Evolutionary conservation across 2,329 filamentous ascomycete genomes (phyloP), one percentile per base, ranked within the genome.

Genomic region (Chrysoporthe cubensis): DNA sequence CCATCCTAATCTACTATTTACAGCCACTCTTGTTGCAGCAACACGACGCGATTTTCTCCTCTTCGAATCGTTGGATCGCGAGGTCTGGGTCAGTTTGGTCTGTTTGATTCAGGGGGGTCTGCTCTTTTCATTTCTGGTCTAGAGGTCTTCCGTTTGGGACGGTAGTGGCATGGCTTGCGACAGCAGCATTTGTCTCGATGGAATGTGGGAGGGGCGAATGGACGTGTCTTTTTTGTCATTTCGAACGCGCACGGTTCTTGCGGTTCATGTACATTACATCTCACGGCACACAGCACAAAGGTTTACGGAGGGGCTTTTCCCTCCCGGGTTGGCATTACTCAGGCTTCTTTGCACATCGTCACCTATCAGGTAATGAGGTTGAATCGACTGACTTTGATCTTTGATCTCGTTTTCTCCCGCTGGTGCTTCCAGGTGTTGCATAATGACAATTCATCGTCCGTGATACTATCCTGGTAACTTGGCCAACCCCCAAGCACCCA

Each of bases 241-340:
- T 14, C 18, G 54, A 57, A 57, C 34, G 18, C 34, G 61, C 34
- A 37, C 9, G 26, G 26, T 54, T 63, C n/a, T 32, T 42, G 61
- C 61, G 34, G 40, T 61, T 57, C 32, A 40, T 57, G 54, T 57
- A 57, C 54, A 57, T 40, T 13, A n/a, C 3, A 34, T 21, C 48
- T 34, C n/a, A 57, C 16, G 54, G 54, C 54, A 61, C 59, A 48
- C 37, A 40, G 37, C 37, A 40, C 37, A 61, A 18, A 18, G 40
- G 18, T 6, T 32, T 44, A 44, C 13, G 14, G 43, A 21, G 54
- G 9, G 46, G 43, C 18, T 32, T 46, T 50, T 9, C 32, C 4
- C 54, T 34, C 32, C 50, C 32, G 13, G 54, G 34, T 4, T 37
- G 32, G 54, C 34, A 18, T n/a, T 57, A 37, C 54, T 57, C 14